phyloP scores from a whole-genome alignment of 129 eudicot species.

The Chrysanthemum makinoi region DNA sequence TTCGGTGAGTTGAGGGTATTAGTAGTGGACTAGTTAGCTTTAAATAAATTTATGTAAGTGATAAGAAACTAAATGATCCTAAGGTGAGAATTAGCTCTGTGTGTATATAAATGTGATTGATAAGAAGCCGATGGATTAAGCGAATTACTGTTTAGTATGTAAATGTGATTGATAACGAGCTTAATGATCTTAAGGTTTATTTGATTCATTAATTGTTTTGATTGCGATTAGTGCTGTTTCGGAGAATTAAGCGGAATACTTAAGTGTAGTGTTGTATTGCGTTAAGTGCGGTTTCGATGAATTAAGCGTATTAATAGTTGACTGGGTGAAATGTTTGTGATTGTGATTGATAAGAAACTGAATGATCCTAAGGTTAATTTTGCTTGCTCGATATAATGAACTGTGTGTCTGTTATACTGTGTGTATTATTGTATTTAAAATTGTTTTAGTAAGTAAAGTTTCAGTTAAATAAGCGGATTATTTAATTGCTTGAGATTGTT shows the following conservation, averaged over 20 bases:
- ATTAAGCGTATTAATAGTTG: neutral
- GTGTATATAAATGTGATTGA: neutral
- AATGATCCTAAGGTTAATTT: neutral
- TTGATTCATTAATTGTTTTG: neutral
- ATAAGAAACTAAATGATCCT: no score
- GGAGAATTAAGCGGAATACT: no score
- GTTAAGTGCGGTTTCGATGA: no score
- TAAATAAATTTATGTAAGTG: no score
- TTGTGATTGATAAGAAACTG: neutral
- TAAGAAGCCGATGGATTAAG: no score
- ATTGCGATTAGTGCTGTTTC: neutral
- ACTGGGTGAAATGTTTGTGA: neutral
- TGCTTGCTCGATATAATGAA: no score
- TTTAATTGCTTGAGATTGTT: no score
- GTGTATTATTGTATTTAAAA: neutral
- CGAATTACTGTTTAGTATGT: no score
- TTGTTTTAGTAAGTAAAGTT: constrained; percentile 9
- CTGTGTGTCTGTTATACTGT: no score
- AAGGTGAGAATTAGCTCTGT: neutral
- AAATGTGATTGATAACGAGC: no score
- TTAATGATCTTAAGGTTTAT: neutral
- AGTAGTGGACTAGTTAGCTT: no score
- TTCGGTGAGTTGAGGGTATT: neutral
- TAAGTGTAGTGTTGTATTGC: neutral
- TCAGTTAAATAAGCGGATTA: no score